phyloP scores from a whole-genome alignment of 768 basidiomycete species.

The Dentipellis fragilis region DNA sequence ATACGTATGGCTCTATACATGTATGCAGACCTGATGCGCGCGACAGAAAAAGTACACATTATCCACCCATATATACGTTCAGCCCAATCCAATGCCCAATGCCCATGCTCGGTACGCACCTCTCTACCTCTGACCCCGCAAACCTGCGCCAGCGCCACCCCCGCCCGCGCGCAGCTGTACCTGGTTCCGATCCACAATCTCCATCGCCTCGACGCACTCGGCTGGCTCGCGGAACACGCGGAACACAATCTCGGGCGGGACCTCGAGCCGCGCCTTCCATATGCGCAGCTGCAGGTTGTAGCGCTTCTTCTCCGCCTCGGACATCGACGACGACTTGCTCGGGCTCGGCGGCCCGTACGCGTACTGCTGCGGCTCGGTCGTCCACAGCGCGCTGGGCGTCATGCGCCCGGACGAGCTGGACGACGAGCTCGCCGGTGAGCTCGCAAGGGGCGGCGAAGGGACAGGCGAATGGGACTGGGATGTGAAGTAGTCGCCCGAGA shows the following conservation, averaged over 20 bases:
- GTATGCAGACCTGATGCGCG: too few species aligned
- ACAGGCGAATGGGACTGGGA: not conserved
- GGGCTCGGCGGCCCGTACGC: not conserved
- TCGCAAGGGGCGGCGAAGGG: not conserved
- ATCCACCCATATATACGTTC: too few species aligned
- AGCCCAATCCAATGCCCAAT: too few species aligned
- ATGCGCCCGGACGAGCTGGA: not conserved
- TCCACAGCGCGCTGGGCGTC: not conserved
- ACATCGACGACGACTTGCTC: slow-evolving; percentile 15
- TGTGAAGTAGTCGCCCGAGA: not conserved
- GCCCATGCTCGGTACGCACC: too few species aligned
- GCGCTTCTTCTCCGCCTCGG: slow-evolving; percentile 47
- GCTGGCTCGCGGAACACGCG: slow-evolving; percentile 58
- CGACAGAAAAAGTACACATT: too few species aligned
- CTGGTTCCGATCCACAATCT: slow-evolving; percentile 25
- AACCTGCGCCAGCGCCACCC: too few species aligned
- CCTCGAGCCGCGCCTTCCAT: slow-evolving; percentile 46
- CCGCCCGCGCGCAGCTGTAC: not conserved
- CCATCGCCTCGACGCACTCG: slow-evolving; percentile 58
- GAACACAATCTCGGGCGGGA: slow-evolving; percentile 47
- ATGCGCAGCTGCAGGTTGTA: slow-evolving; percentile 54
- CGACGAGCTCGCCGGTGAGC: not conserved
- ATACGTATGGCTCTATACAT: too few species aligned
- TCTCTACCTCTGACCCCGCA: too few species aligned
- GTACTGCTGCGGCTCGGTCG: slow-evolving; percentile 5